Evolutionary conservation across 805 yeast genomes (phyloP), one percentile per base, ranked within the genome.

Genomic region (Lipomyces chichibuensis): DNA sequence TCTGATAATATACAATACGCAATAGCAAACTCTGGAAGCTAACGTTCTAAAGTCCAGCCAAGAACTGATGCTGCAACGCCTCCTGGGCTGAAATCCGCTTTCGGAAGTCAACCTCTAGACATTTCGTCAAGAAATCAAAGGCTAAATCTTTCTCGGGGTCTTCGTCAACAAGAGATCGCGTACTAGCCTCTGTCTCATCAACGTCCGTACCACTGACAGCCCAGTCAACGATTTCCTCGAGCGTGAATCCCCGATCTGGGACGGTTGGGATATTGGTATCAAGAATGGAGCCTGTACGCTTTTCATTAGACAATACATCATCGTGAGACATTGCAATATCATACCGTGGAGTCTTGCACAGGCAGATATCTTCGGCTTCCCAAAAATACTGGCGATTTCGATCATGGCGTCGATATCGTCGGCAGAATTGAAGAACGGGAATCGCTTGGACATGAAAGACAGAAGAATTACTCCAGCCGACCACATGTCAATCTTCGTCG

Each of bases 371-470:
- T 85, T 86, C 11, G 84, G 85, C 59, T 84, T 77, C 2, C 99
- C 99, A 79, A 91, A 93, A 1, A 95, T 82, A 1, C 88, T 81
- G 0, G 97, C 87, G 46, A 94, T 81, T 76, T 95, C 99, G 43
- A 93, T 84, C 60, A 94, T 77, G 0, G 98, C 97, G 74, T 95
- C 98, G 2, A 88, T 87, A 76, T 95, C 99, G 78, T 94, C 98
- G 5, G 91, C 87, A 1, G 98, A 92, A 75, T 92, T 92, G 81
- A 95, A 95, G 74, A 95, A 89, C 4, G 99, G 98, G 77, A 93
- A 94, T 73, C 96, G 83, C 73, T 95, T 82, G 1, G 91, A 77
- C 32, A 95, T 76, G 69, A 94, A 81, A 39, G 97, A 89, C 72
- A 94, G 80, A 39, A 94, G 83, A 68, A 93, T 90, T 13, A 92